phyloP scores from a whole-genome alignment of 2,329 filamentous ascomycete genomes.

The Knoxdaviesia capensis region DNA sequence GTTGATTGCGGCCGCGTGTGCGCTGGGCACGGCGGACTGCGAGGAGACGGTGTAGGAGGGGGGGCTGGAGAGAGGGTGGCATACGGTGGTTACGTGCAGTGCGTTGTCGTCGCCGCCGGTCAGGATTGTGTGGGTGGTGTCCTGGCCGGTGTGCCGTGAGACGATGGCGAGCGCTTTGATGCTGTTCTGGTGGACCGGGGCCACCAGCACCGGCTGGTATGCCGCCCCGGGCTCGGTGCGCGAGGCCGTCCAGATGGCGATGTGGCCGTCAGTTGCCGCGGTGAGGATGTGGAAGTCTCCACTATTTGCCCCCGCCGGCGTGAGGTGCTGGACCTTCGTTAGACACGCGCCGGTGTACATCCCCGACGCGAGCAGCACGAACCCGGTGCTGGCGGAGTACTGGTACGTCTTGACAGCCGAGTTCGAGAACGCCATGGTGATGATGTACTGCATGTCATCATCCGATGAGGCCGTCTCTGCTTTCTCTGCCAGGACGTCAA shows the following conservation, averaged over 20 bases:
- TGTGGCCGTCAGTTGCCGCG: slow-evolving; percentile 62
- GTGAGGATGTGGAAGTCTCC: slow-evolving; percentile 28
- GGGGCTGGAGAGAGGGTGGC: not conserved
- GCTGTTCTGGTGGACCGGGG: slow-evolving; percentile 55
- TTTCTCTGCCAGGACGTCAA: slow-evolving; percentile 30
- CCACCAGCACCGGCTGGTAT: slow-evolving; percentile 13
- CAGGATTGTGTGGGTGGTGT: slow-evolving; percentile 46
- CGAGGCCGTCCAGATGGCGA: slow-evolving; percentile 35
- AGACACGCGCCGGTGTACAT: slow-evolving; percentile 56
- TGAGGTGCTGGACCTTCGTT: slow-evolving; percentile 37
- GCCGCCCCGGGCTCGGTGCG: slow-evolving; percentile 4
- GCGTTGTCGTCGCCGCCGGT: slow-evolving; percentile 84
- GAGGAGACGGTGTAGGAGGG: slow-evolving; percentile 1
- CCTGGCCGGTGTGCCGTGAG: slow-evolving; percentile 52
- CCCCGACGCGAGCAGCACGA: slow-evolving; percentile 29
- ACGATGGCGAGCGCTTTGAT: slow-evolving; percentile 45
- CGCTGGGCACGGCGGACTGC: slow-evolving; percentile 21
- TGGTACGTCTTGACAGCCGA: slow-evolving; percentile 48
- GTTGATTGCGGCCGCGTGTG: slow-evolving; percentile 56
- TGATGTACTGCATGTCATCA: slow-evolving; percentile 20
- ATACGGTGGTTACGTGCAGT: slow-evolving; percentile 15
- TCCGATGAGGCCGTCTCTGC: slow-evolving; percentile 8
- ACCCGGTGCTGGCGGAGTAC: slow-evolving; percentile 21
- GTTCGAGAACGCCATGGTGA: slow-evolving; percentile 68
- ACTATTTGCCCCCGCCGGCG: slow-evolving; percentile 4